Evolutionary conservation across 2,329 filamentous ascomycete species (phyloP).

Genomic region (Microdochium bolleyi): DNA sequence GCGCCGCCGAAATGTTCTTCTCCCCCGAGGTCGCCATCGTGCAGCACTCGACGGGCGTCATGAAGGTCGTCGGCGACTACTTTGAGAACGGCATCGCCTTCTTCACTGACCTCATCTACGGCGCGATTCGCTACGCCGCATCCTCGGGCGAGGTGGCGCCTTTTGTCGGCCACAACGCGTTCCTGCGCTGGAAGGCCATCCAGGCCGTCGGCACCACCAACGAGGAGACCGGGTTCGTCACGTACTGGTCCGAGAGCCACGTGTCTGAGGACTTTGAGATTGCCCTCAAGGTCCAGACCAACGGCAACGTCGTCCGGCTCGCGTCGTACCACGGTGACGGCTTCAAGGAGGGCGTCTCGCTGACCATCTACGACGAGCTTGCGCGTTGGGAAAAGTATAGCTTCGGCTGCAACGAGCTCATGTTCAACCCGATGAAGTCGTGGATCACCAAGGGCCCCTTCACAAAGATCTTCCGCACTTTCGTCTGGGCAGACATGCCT

Average conservation of each 20-base stretch:
- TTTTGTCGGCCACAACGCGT: constrained; percentile 68
- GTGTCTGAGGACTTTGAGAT: neutral
- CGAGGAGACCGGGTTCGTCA: constrained; percentile 2
- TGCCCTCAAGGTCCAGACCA: constrained; percentile 1
- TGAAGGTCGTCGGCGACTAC: constrained; percentile 60
- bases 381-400: constrained; percentile 5
- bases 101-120: constrained; percentile 69
- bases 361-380: constrained; percentile 28
- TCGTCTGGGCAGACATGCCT: constrained; percentile 2
- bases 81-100: constrained; percentile 68
- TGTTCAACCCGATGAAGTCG: constrained; percentile 4
- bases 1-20: constrained; percentile 60
- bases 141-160: constrained; percentile 62
- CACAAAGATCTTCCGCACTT: constrained; percentile 1
- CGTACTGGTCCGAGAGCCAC: neutral
- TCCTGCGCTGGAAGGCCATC: constrained; percentile 49
- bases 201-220: constrained; percentile 2
- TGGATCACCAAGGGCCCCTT: constrained; percentile 5
- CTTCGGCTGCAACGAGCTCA: constrained; percentile 3
- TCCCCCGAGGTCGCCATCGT: constrained; percentile 60
- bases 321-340: constrained; percentile 4
- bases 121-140: constrained; percentile 58
- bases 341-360: constrained; percentile 33
- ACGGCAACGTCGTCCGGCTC: constrained; percentile 2
- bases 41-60: constrained; percentile 61